Evolutionary conservation across 345 rosid genomes (phyloP).

Genomic region (Ricinus communis): DNA sequence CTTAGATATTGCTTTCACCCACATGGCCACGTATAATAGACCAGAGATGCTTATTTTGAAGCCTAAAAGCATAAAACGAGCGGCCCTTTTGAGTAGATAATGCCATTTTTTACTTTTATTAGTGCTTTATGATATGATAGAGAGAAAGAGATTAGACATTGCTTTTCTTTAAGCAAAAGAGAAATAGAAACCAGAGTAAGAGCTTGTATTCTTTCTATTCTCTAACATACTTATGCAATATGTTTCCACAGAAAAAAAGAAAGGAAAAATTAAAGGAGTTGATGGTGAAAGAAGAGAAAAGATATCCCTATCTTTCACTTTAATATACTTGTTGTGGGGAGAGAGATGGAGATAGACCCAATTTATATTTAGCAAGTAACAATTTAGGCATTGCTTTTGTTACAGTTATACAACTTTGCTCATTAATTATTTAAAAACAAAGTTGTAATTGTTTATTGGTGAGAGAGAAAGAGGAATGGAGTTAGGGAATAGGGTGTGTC

Average conservation of each 20-base stretch:
- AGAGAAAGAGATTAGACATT: not conserved
- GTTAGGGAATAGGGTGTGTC: slow-evolving; percentile 28
- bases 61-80: slow-evolving; percentile 56
- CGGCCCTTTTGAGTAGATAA: slow-evolving; percentile 68
- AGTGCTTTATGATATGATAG: slow-evolving; percentile 27
- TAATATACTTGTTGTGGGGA: slow-evolving; percentile 30
- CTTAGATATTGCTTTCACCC: slow-evolving; percentile 41
- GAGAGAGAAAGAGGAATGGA: not conserved
- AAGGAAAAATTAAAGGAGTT: slow-evolving; percentile 24
- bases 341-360: not conserved
- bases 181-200: slow-evolving; percentile 12
- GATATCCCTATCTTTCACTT: slow-evolving; percentile 35
- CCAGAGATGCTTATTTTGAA: slow-evolving; percentile 51
- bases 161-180: slow-evolving; percentile 53
- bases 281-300: slow-evolving; percentile 47
- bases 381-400: slow-evolving; percentile 27
- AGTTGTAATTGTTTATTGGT: slow-evolving; percentile 22
- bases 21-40: slow-evolving; percentile 58
- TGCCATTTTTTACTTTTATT: slow-evolving; percentile 65
- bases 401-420: too few species aligned
- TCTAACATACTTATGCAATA: too few species aligned
- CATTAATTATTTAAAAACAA: slow-evolving; percentile 12
- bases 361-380: slow-evolving; percentile 21
- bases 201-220: not conserved
- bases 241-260: too few species aligned